Conservation (phyloP, 2,329 filamentous ascomycete species). For the Gremmenia infestans region DNA sequence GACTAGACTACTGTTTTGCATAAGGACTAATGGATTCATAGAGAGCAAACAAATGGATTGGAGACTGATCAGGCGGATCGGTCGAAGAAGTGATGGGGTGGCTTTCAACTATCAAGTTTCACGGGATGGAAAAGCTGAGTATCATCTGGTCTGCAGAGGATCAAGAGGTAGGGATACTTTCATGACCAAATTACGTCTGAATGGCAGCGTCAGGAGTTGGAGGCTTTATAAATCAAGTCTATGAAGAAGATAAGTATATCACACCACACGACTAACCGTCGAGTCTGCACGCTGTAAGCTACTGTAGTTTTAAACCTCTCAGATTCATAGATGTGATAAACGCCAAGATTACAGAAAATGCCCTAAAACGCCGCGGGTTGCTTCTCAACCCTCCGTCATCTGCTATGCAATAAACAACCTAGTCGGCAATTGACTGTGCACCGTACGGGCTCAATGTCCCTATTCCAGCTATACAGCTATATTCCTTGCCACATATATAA, state of each 20-base stretch:
- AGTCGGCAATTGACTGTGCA: not conserved
- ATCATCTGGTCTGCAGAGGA: too few relatives aligned
- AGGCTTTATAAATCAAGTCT: too few relatives aligned
- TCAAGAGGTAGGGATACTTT: not conserved
- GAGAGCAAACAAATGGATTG: conserved; percentile 32
- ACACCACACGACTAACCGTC: too few relatives aligned
- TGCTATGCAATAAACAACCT: not conserved
- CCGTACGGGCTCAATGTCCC: not conserved
- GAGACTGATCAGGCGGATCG: not conserved
- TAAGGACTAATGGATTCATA: conserved; percentile 10
- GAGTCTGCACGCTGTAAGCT: too few relatives aligned
- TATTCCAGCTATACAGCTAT: not conserved
- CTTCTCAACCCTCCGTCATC: conserved; percentile 1
- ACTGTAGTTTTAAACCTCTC: too few relatives aligned
- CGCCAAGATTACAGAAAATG: not conserved
- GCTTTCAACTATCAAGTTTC: too few relatives aligned
- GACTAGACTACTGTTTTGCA: not conserved
- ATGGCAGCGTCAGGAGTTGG: not conserved
- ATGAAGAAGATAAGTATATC: too few relatives aligned
- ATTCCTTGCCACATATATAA: not conserved
- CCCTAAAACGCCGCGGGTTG: not conserved
- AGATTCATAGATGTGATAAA: not conserved
- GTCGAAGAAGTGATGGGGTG: not conserved
- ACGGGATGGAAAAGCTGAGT: too few relatives aligned
- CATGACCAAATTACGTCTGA: not conserved